Evolutionary conservation across 345 rosid genomes (phyloP).

Genomic region (Ricinus communis): DNA sequence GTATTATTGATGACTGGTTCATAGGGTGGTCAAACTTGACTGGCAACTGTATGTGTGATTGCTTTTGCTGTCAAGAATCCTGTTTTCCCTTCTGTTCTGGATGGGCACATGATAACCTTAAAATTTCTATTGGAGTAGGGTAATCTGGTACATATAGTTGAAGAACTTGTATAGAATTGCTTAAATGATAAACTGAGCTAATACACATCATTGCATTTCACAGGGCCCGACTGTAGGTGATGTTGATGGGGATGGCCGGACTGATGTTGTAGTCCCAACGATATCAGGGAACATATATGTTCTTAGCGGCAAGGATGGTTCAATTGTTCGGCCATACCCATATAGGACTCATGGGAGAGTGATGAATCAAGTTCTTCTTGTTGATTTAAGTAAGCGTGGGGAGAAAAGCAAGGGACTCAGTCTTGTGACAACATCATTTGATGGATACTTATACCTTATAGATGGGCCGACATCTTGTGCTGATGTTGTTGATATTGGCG

Average conservation of each 20-base stretch:
- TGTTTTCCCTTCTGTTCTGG: background rate
- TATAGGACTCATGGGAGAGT: constrained; percentile 98
- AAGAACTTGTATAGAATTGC: background rate
- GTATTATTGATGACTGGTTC: background rate
- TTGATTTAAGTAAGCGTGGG: constrained; percentile 75
- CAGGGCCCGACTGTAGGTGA: constrained; percentile 95
- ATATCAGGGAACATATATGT: constrained; percentile 88
- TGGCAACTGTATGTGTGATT: background rate
- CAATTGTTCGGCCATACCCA: constrained; percentile 82
- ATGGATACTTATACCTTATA: constrained; percentile 93
- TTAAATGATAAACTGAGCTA: constrained; percentile 18
- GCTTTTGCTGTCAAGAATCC: background rate
- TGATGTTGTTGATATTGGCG: constrained; percentile 97
- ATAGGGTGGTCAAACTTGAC: background rate
- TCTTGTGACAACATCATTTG: constrained; percentile 89
- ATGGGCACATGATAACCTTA: background rate
- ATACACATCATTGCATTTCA: constrained; percentile 23
- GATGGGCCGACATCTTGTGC: constrained; percentile 97
- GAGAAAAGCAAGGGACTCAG: constrained; percentile 87
- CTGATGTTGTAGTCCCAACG: constrained; percentile 92
- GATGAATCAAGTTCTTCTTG: constrained; percentile 96
- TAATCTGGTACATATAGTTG: background rate
- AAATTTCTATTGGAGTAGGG: background rate
- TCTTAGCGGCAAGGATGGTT: constrained; percentile 95
- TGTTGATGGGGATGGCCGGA: constrained; percentile 94